Conservation (phyloP, 345 rosid genomes). For the Erodium maritimum region DNA sequence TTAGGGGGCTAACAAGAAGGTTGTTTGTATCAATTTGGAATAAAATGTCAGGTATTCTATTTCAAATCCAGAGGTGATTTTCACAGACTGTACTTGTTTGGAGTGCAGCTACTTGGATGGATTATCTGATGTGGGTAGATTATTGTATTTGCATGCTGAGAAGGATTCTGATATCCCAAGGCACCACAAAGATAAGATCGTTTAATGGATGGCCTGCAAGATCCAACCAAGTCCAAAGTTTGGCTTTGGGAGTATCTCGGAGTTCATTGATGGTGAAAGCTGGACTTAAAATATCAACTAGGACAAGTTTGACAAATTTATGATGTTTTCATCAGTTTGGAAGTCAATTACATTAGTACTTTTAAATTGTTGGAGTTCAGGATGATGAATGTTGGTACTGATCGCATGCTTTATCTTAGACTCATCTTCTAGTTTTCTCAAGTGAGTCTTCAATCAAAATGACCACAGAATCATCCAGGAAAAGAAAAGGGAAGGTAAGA, state of each 20-base stretch:
- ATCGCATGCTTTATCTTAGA: neutral
- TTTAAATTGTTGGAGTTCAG: neutral
- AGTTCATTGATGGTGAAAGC: neutral
- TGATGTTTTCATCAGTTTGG: neutral
- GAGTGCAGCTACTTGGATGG: neutral
- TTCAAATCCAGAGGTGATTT: neutral
- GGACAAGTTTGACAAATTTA: neutral
- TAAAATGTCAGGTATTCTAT: too few species aligned
- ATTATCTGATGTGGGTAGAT: neutral
- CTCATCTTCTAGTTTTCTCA: neutral
- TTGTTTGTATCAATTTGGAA: too few species aligned
- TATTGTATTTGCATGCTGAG: neutral
- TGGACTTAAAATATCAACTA: neutral
- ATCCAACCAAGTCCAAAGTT: constrained; percentile 17
- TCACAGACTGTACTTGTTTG: neutral
- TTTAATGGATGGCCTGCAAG: constrained; percentile 18
- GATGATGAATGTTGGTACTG: neutral
- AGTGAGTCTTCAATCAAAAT: constrained; percentile 2
- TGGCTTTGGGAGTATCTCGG: constrained; percentile 12
- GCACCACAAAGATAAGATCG: constrained; percentile 1
- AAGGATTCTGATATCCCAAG: neutral
- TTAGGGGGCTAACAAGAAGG: too few species aligned
- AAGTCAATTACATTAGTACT: neutral
- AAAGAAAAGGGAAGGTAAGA: constrained; percentile 19
- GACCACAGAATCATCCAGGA: constrained; percentile 9